Evolutionary conservation across 257 asterid genomes (phyloP).

Genomic region (Cruciata laevipes): DNA sequence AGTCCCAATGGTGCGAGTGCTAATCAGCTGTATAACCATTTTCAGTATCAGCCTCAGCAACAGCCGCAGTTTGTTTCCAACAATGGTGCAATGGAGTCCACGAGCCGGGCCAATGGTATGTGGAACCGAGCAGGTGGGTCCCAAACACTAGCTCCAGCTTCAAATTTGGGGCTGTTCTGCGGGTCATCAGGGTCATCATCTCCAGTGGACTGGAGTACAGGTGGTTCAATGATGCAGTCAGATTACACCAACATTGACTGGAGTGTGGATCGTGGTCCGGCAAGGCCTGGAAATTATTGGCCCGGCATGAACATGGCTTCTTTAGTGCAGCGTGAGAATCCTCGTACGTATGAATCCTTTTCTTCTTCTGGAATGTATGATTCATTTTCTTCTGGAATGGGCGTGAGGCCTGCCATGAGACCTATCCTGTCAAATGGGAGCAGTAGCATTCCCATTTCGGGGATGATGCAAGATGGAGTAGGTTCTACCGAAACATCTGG

Average conservation of each 20-base stretch:
- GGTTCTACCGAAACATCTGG: constrained; percentile 30
- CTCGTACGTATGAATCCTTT: constrained; percentile 39
- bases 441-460: constrained; percentile 25
- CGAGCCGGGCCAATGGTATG: constrained; percentile 26
- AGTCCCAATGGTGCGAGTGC: constrained; percentile 24
- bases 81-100: constrained; percentile 27
- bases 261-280: constrained; percentile 47
- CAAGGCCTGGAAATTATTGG: constrained; percentile 42
- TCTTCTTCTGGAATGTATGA: constrained; percentile 41
- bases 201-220: constrained; percentile 51
- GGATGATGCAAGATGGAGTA: constrained; percentile 51
- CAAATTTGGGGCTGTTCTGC: constrained; percentile 62
- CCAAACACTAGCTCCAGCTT: constrained; percentile 39
- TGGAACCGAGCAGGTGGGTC: constrained; percentile 38
- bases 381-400: constrained; percentile 43
- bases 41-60: constrained; percentile 38
- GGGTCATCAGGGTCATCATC: constrained; percentile 40
- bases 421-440: constrained; percentile 38
- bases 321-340: constrained; percentile 28
- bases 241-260: constrained; percentile 66
- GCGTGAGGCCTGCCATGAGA: constrained; percentile 43
- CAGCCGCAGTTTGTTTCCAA: constrained; percentile 28
- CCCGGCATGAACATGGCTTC: constrained; percentile 32
- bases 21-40: constrained; percentile 37
- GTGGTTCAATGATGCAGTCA: constrained; percentile 37